Base-by-base conservation (phyloP, 1,284 basidiomycete genomes). In the Sphagnurus paluster region DNA sequence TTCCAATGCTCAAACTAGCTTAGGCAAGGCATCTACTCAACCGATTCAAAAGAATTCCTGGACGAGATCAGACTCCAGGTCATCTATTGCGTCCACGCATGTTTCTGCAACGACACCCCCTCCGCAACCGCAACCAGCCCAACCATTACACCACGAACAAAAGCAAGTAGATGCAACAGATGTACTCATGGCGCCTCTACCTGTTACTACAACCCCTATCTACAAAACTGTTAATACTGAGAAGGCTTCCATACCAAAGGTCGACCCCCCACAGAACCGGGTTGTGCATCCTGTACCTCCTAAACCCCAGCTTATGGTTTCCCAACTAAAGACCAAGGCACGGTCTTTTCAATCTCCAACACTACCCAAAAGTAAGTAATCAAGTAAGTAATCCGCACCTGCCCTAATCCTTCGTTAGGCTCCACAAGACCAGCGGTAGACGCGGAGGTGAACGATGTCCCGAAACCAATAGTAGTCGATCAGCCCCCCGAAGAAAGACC, bases 11-110 rank as follows among this genome's bases (percentile, higher is more conserved):
- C 40, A 34, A 25, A 16, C 33, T 50, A 40, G 41, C 20, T 38
- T 40, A 39, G 38, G 35, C 26, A 41, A 41, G 28, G 24, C 32
- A 21, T 8, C 46, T 40, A 16, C 34, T 45, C 49, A 42, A 33
- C 37, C 43, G 34, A 38, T 46, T 35, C 54, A 46, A 41, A 54
- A 49, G 45, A 44, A 30, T 30, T 44, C 54, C 43, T 46, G 49
- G 46, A 45, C 64, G 11, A 58, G 68, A 46, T 60, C 63, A 23
- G 55, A 57, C 42, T 70, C 71, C 49, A 60, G 66, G 13, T 68
- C 69, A 24, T 66, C 71, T 32, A 68, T 70, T 54, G 65, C 65
- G n/a, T 68, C 68, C 29, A 65, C 64, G 19, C 62, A 64, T 23
- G 57, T 58, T 21, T 68, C 67, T 48, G 64, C 62, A 10, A 53